Percentiles rank a stretch among this genome's conserved stretches.
phyloP scores from a whole-genome alignment of 192 early-diverging fungal species.

The Podila verticillata region DNA sequence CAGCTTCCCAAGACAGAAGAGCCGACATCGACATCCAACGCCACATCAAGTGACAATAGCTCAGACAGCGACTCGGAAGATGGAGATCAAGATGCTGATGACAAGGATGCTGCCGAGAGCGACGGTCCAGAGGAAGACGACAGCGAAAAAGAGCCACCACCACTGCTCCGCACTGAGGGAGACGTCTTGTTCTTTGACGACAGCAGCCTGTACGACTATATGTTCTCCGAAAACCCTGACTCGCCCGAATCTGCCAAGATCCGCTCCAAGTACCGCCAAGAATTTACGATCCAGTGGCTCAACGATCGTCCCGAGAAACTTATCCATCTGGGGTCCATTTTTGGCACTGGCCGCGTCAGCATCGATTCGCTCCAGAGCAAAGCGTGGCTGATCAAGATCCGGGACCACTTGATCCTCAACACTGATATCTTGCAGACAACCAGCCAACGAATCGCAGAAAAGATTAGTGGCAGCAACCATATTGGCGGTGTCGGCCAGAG shows the following conservation, averaged over 20 bases:
- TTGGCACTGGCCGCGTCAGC: slow-evolving; percentile 54
- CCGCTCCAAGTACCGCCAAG: slow-evolving; percentile 28
- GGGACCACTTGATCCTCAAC: slow-evolving; percentile 27
- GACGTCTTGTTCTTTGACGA: slow-evolving; percentile 56
- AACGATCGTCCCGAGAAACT: slow-evolving; percentile 48
- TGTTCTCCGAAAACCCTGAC: slow-evolving; percentile 56
- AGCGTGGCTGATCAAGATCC: slow-evolving; percentile 24
- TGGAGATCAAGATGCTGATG: background rate
- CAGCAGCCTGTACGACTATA: slow-evolving; percentile 49
- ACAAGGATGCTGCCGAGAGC: background rate
- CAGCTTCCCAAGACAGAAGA: slow-evolving; percentile 21
- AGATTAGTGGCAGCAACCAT: slow-evolving; percentile 46
- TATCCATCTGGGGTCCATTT: slow-evolving; percentile 59
- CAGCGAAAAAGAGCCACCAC: background rate
- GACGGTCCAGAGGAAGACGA: slow-evolving; percentile 7
- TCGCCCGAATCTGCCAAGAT: slow-evolving; percentile 20
- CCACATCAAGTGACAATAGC: background rate
- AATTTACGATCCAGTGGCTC: slow-evolving; percentile 53
- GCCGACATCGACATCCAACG: background rate
- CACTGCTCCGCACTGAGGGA: slow-evolving; percentile 23
- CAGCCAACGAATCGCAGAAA: slow-evolving; percentile 45
- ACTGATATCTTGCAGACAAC: slow-evolving; percentile 52
- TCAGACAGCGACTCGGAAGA: background rate
- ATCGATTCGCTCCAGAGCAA: slow-evolving; percentile 42
- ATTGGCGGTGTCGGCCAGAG: slow-evolving; percentile 33